Evolutionary conservation across 257 asterid genomes (phyloP), one percentile per base, ranked within the genome.

Genomic region (Solanum lycopersicoides): DNA sequence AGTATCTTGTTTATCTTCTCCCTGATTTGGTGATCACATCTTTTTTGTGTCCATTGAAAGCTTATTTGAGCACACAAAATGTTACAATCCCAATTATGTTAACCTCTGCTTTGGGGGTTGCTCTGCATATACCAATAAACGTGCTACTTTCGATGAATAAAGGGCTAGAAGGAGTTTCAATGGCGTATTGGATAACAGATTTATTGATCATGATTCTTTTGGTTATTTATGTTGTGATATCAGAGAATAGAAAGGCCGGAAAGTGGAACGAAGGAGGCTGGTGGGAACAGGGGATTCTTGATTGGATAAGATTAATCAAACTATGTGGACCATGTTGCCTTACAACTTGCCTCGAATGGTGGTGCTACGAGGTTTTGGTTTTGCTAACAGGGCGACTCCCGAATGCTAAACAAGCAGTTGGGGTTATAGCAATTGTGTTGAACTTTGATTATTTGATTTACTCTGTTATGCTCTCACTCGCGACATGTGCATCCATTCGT

Each of bases 271-370:
- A 91, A 89, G 96, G 98, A 2, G 98, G 98, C n/a, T 95, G 98
- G 98, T 93, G 93, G 91, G 93, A 91, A 18, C 95, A 93, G 20
- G 88, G 88, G 28, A 18, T 77, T 34, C 69, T 73, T 3, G 94
- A 93, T 60, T 97, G 99, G 99, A 39, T 87, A 13, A 85, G 87
- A 12, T 76, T 95, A 44, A 65, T 97, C 12, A 93, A 89, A 87
- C 93, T 97, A 12, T 75, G 90, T 1, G 96, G 96, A 12, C 94
- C 98, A 3, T 95, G 98, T 76, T 97, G 98, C 89, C 90, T 97
- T 50, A 95, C 98, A 6, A 93, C 96, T 3, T 97, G 98, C 85
- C 98, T 97, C 2, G 99, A 95, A 68, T 97, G 98, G 98, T 95
- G 98, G 99, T 97, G 99, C 89, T 94, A 91, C 32, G 99, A 95